phyloP scores from a whole-genome alignment of 2,329 filamentous ascomycete genomes.

The Pyricularia pennisetigena region DNA sequence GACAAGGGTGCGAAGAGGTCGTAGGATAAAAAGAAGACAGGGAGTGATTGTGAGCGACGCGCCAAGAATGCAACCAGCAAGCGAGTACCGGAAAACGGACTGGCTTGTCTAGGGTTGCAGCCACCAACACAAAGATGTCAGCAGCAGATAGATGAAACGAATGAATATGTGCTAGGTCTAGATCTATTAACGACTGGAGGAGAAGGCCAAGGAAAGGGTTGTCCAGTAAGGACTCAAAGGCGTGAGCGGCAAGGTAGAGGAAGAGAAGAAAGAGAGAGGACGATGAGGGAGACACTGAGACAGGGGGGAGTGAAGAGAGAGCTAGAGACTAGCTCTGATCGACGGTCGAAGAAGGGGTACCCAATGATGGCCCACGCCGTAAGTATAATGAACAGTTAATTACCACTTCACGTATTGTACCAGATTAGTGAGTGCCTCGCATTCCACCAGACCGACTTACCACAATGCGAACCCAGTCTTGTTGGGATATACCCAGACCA shows the following conservation, averaged over 20 bases:
- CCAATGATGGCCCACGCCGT: not conserved
- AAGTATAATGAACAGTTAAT: not conserved
- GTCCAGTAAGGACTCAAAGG: not conserved
- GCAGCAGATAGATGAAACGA: conserved; percentile 18
- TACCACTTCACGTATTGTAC: not conserved
- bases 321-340: not conserved
- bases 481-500: not conserved
- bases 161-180: conserved; percentile 7
- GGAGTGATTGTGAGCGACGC: conserved; percentile 1
- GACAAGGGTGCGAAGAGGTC: conserved; percentile 5
- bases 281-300: not conserved
- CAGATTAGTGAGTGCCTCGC: not conserved
- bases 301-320: not conserved
- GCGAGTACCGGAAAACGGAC: conserved; percentile 5
- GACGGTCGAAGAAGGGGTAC: not conserved
- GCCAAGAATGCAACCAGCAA: conserved; percentile 12
- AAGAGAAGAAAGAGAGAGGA: conserved; percentile 3
- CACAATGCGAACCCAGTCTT: not conserved
- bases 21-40: conserved; percentile 6
- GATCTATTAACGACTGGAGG: not conserved
- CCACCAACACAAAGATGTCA: not conserved
- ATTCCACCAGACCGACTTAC: too few relatives aligned
- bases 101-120: not conserved
- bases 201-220: not conserved
- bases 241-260: not conserved